Base-by-base conservation (phyloP, 257 asterid species). In the Verbena officinalis region DNA sequence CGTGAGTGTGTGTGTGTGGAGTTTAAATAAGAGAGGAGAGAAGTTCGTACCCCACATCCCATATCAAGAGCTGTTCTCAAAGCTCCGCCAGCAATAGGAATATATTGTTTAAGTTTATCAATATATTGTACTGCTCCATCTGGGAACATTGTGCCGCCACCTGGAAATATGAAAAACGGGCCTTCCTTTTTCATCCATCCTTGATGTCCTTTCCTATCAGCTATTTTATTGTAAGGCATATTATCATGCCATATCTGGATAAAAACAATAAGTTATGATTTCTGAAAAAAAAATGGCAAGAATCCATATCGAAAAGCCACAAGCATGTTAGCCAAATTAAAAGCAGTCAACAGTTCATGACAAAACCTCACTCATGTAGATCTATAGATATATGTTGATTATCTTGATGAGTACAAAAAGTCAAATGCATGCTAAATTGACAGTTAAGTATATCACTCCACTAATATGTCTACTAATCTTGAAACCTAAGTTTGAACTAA, bases 151-250 rank as follows among this genome's bases (percentile, higher is more conserved):
- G 96, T 86, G 53, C 99, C 96, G 52, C 96, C 98, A 55, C 97
- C 99, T 55, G 99, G 96, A 80, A 94, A 94, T 72, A 90, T 77
- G 71, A 94, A 88, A 80, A 86, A 57, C 2, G 84, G 85, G 23
- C 99, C 99, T 76, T 94, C 96, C 68, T 73, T 80, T 79, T 86
- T 94, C 98, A 94, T 94, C 99, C 96, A 88, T 74, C 99, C 96
- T 58, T 90, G 97, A 73, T 88, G 96, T 42, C 96, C 99, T 78
- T 94, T 94, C 76, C 97, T 84, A 67, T 90, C 95, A 30, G 99
- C 97, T 78, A 94, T 78, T 83, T 94, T 90, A 69, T 83, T 77
- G 70, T 88, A 90, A 19, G 99, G 97, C 97, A 86, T 84, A 77
- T 94, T 94, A 44, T 84, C 89, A 39, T 88, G 97, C 99, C 97